phyloP scores from a whole-genome alignment of 2,329 filamentous ascomycete genomes.

The Aureobasidium lini region DNA sequence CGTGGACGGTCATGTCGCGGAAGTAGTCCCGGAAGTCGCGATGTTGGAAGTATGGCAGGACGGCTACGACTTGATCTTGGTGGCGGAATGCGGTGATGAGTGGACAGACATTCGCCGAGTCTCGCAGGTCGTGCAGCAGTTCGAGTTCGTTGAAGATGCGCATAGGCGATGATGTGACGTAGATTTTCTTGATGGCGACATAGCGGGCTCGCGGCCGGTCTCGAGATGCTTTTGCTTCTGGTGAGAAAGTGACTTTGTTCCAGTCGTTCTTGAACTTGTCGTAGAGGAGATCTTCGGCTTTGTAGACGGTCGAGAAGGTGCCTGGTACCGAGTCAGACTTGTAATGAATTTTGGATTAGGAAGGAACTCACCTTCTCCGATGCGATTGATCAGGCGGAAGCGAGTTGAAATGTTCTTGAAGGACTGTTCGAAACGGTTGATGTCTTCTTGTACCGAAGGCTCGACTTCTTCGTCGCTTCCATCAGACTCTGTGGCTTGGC shows the following conservation, averaged over 20 bases:
- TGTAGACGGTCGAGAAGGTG: conserved; percentile 98
- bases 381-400: conserved; percentile 89
- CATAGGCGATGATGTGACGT: conserved; percentile 89
- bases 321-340: conserved; percentile 44
- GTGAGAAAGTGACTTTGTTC: conserved; percentile 60
- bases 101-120: conserved; percentile 80
- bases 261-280: conserved; percentile 77
- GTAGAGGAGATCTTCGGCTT: conserved; percentile 88
- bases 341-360: not conserved
- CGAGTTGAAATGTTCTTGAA: conserved; percentile 78
- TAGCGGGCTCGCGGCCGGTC: conserved; percentile 56
- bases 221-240: conserved; percentile 48
- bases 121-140: conserved; percentile 76
- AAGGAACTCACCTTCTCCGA: conserved; percentile 69
- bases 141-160: conserved; percentile 96
- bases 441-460: conserved; percentile 69
- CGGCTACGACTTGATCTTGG: conserved; percentile 88
- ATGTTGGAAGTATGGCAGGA: conserved; percentile 92
- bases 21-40: conserved; percentile 94
- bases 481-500: conserved; percentile 37
- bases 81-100: conserved; percentile 95
- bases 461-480: conserved; percentile 58
- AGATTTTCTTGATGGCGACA: conserved; percentile 98
- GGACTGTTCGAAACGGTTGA: conserved; percentile 71
- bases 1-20: conserved; percentile 73